Evolutionary conservation across 1,139 yeast species (phyloP), one percentile per base, ranked within the genome.

Genomic region (Diutina rugosa): DNA sequence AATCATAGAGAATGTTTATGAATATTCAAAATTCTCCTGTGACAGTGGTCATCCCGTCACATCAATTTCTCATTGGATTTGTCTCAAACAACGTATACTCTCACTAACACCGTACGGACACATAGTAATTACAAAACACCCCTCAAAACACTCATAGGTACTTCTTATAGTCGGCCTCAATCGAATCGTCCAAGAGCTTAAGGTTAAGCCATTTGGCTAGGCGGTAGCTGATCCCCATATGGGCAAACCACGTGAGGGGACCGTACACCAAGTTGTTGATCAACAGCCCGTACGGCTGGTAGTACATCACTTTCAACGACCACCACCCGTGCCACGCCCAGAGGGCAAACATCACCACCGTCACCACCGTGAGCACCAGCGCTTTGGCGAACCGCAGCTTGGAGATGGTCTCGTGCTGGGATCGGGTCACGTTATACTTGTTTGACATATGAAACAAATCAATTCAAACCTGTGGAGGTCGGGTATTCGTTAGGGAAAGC

Each of bases 291-390:
- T 49, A 49, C 10, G 53, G 53, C 28, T 32, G 35, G 35, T 49
- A 49, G 16, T 49, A 49, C 53, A 49, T 49, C 44, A 49, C 45
- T 44, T 49, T 49, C 7, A 32, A 2, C 32, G 26, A 30, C 53
- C 41, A 30, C 53, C 53, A 49, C 29, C 53, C 53, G 44, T 49
- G 53, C 41, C 44, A 49, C 9, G 53, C 53, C 53, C 53, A 49
- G n/a, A 49, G 44, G 29, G 9, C 29, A 16, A 49, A 6, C 53
- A 49, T 49, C 26, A 30, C 26, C 28, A 49, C 28, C 6, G 44
- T 16, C 6, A 49, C 21, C 6, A 49, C 12, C n/a, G 53, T 49
- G 18, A 49, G 44, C 12, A 49, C 8, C 41, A 49, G 44, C 14
- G 53, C 44, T 10, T 30, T 30, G n/a, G 32, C 18, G 3, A 49